Percentiles rank a stretch among this genome's conserved stretches.
phyloP scores from a whole-genome alignment of 23 red algal species.

The Pyropia yezoensis region DNA sequence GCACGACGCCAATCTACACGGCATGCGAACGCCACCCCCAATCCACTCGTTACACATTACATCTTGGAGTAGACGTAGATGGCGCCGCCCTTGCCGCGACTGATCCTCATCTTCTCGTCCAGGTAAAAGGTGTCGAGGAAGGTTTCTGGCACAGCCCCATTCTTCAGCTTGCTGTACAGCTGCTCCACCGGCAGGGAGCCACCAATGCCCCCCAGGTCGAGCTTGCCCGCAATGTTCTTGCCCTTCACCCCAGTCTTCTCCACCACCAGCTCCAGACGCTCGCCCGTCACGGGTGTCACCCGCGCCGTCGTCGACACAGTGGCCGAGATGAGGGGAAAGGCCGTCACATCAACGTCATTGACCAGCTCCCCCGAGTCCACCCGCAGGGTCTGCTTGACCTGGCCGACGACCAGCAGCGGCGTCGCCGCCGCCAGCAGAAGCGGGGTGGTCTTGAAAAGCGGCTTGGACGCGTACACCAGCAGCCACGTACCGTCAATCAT shows the following conservation, averaged over 20 bases:
- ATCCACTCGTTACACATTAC: background rate
- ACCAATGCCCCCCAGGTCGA: conserved; percentile 82
- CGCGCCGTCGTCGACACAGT: conserved; percentile 47
- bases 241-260: conserved; percentile 71
- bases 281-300: conserved; percentile 64
- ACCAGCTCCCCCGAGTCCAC: conserved; percentile 58
- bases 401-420: conserved; percentile 58
- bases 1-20: too few species aligned
- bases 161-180: conserved; percentile 40
- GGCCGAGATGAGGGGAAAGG: conserved; percentile 60
- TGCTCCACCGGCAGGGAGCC: conserved; percentile 76
- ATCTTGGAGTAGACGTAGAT: conserved; percentile 53
- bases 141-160: conserved; percentile 32
- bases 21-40: too few species aligned
- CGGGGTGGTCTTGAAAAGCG: conserved; percentile 55
- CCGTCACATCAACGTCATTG: conserved; percentile 64
- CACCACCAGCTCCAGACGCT: conserved; percentile 67
- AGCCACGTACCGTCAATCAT: conserved; percentile 71
- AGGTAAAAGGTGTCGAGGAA: conserved; percentile 84
- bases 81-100: conserved; percentile 52
- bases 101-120: conserved; percentile 69
- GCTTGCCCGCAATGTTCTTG: conserved; percentile 40
- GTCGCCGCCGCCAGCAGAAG: conserved; percentile 46
- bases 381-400: conserved; percentile 56
- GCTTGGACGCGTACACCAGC: conserved; percentile 68